phyloP scores from a whole-genome alignment of 2,329 filamentous ascomycete genomes.

The Stenocarpella maydis region DNA sequence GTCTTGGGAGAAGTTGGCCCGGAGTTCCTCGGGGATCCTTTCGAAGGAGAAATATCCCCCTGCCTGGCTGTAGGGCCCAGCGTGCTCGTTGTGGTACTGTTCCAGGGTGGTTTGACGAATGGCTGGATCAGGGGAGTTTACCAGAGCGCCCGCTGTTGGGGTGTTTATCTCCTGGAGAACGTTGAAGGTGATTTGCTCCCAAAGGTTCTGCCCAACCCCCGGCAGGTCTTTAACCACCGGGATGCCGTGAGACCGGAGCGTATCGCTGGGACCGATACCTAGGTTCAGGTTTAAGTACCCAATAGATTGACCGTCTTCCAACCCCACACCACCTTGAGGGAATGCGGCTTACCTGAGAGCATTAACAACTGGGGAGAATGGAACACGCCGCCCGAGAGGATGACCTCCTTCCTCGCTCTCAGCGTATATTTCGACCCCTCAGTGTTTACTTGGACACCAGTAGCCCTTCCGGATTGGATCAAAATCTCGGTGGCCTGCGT shows the following conservation, averaged over 20 bases:
- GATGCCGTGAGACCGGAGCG: slow-evolving; percentile 28
- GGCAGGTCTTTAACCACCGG: slow-evolving; percentile 18
- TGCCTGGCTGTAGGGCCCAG: slow-evolving; percentile 5
- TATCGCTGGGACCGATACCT: neutral
- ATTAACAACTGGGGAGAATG: slow-evolving; percentile 49
- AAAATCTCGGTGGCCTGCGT: slow-evolving; percentile 2
- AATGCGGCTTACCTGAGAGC: slow-evolving; percentile 36
- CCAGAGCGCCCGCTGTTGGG: neutral
- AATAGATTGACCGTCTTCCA: neutral
- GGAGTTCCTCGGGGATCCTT: slow-evolving; percentile 20
- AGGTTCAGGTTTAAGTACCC: too few relatives aligned
- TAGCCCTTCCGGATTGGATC: neutral
- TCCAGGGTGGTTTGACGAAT: neutral
- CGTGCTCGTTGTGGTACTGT: neutral
- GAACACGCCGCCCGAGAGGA: slow-evolving; percentile 38
- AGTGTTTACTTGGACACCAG: neutral
- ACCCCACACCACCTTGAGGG: neutral
- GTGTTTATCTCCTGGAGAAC: slow-evolving; percentile 1
- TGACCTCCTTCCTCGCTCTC: neutral
- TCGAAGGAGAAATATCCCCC: slow-evolving; percentile 31
- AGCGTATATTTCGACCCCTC: neutral
- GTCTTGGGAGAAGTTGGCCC: neutral
- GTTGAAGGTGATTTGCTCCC: slow-evolving; percentile 6
- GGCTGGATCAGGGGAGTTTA: neutral
- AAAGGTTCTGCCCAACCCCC: slow-evolving; percentile 31